Evolutionary conservation across 805 yeast species (phyloP).

Genomic region (Lachancea sp.): DNA sequence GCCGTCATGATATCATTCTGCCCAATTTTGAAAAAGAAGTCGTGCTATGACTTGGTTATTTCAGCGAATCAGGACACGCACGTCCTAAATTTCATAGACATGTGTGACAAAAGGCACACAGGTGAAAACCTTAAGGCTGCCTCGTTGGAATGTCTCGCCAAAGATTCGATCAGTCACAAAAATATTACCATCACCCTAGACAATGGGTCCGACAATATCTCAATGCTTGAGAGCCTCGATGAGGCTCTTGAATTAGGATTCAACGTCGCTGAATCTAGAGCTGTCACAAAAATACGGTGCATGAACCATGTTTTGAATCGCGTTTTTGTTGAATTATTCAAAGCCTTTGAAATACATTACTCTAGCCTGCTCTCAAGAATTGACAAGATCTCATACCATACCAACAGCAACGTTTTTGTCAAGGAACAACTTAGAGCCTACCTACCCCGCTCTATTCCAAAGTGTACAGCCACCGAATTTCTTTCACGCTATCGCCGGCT

Average conservation of each 20-base stretch:
- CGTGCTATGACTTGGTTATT: slow-evolving; percentile 9
- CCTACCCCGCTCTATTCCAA: slow-evolving; percentile 7
- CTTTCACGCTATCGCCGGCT: slow-evolving; percentile 12
- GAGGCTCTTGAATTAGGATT: slow-evolving; percentile 5
- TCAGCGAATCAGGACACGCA: slow-evolving; percentile 10
- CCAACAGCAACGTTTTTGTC: slow-evolving; percentile 9
- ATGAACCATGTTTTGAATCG: slow-evolving; percentile 7
- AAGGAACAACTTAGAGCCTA: not conserved
- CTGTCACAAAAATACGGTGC: not conserved
- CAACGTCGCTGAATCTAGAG: not conserved
- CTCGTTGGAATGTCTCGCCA: slow-evolving; percentile 4
- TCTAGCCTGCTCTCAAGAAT: slow-evolving; percentile 9
- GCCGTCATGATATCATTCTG: slow-evolving; percentile 12
- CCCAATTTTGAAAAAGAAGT: slow-evolving; percentile 8
- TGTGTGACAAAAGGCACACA: slow-evolving; percentile 9
- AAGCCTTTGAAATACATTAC: slow-evolving; percentile 7
- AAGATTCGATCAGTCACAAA: slow-evolving; percentile 9
- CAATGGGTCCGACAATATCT: not conserved
- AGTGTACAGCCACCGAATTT: slow-evolving; percentile 7
- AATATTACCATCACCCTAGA: not conserved
- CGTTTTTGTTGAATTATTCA: slow-evolving; percentile 1
- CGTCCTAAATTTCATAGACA: slow-evolving; percentile 11
- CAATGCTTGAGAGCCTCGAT: slow-evolving; percentile 3
- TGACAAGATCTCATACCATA: slow-evolving; percentile 8
- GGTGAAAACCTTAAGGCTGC: slow-evolving; percentile 4